Evolutionary conservation across 2,329 filamentous ascomycete genomes (phyloP).

Genomic region (Fusarium abutilonis): DNA sequence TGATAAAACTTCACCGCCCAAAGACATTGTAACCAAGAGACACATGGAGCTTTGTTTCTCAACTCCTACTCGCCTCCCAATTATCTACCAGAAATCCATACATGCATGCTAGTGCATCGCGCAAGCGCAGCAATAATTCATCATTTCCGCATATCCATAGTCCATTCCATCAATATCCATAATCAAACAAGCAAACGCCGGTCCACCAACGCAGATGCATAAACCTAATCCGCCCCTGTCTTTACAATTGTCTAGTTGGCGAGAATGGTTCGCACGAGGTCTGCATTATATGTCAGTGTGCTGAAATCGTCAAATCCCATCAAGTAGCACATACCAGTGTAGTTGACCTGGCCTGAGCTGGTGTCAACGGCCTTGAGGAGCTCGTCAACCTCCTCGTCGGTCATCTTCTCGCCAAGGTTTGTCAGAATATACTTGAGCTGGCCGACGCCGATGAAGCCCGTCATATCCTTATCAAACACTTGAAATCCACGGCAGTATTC

Average conservation of each 20-base stretch:
- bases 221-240: conserved; percentile 37
- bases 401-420: conserved; percentile 99
- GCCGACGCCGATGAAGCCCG: conserved; percentile 95
- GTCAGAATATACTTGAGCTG: conserved; percentile 98
- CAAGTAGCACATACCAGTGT: conserved; percentile 72
- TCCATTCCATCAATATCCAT: conserved; percentile 41
- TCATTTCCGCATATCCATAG: conserved; percentile 40
- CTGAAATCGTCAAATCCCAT: not conserved
- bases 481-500: conserved; percentile 99
- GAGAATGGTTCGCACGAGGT: conserved; percentile 86
- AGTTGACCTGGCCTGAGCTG: conserved; percentile 96
- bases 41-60: conserved; percentile 36
- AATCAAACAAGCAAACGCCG: conserved; percentile 49
- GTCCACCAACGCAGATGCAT: conserved; percentile 50
- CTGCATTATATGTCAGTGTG: conserved; percentile 53
- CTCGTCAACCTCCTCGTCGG: conserved; percentile 98
- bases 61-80: conserved; percentile 36
- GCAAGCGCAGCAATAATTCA: conserved; percentile 41
- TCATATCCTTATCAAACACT: conserved; percentile 99
- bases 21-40: conserved; percentile 22
- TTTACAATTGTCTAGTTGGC: conserved; percentile 69
- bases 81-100: conserved; percentile 46
- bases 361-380: conserved; percentile 98
- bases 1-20: conserved; percentile 9
- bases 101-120: conserved; percentile 30